Conservation (phyloP, 23 red algal species). For the Cyanidium caldarium region DNA sequence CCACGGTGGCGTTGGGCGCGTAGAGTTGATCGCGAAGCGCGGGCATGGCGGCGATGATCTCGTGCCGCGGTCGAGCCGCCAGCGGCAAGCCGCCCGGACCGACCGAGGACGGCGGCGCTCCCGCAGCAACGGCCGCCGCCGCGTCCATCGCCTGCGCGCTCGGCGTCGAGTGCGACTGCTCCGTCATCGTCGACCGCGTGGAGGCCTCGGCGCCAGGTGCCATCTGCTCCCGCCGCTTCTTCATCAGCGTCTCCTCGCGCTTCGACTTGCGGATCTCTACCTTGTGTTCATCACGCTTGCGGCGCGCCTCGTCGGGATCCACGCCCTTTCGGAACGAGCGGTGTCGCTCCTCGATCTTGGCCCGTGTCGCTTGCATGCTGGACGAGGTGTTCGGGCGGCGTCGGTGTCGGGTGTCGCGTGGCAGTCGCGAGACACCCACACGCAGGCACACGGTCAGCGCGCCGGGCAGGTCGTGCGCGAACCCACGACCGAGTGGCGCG, state of each 20-base stretch:
- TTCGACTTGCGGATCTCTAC: constrained; percentile 86
- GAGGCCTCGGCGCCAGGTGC: not conserved
- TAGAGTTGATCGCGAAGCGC: not conserved
- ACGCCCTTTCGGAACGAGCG: constrained; percentile 74
- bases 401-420: constrained; percentile 49
- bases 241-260: constrained; percentile 95
- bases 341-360: constrained; percentile 10
- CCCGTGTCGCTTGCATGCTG: constrained; percentile 11
- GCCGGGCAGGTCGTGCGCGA: no score
- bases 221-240: constrained; percentile 79
- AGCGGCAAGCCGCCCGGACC: not conserved
- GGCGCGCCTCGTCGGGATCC: constrained; percentile 68
- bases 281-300: constrained; percentile 72
- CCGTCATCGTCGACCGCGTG: not conserved
- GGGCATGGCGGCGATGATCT: not conserved
- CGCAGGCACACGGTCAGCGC: no score
- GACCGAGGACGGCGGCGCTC: not conserved
- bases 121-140: not conserved
- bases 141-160: not conserved
- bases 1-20: constrained; percentile 6
- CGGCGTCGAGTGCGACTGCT: not conserved
- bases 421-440: constrained; percentile 16
- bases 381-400: no score
- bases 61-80: not conserved
- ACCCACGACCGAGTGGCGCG: no score